phyloP scores from a whole-genome alignment of 2,329 filamentous ascomycete genomes.

The Colletotrichum noveboracense region DNA sequence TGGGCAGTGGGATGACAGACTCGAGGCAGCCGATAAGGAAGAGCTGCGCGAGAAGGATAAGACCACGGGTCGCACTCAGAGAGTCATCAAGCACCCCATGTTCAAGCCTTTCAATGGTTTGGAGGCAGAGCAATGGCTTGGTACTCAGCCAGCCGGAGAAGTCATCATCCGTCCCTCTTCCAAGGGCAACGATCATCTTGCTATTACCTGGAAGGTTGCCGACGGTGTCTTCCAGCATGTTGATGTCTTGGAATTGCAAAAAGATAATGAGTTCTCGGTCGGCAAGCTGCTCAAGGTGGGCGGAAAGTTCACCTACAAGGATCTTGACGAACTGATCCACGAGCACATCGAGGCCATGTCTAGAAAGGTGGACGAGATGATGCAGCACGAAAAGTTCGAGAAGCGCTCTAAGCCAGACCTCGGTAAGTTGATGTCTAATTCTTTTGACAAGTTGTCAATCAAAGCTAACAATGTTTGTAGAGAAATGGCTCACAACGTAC shows the following conservation, averaged over 20 bases:
- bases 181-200: constrained; percentile 93
- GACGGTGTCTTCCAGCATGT: constrained; percentile 98
- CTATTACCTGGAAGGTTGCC: constrained; percentile 97
- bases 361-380: constrained; percentile 96
- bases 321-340: constrained; percentile 96
- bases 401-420: constrained; percentile 74
- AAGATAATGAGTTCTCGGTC: constrained; percentile 95
- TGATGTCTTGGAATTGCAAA: constrained; percentile 94
- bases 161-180: constrained; percentile 95
- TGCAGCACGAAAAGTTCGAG: constrained; percentile 88
- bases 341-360: constrained; percentile 98
- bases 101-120: constrained; percentile 93
- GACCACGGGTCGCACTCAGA: constrained; percentile 81
- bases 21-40: constrained; percentile 83
- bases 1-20: constrained; percentile 85
- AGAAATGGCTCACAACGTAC: constrained; percentile 95
- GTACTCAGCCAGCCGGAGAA: constrained; percentile 84
- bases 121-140: constrained; percentile 92
- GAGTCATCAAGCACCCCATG: constrained; percentile 96
- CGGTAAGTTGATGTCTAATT: constrained; percentile 60
- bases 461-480: constrained; percentile 48
- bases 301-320: constrained; percentile 89
- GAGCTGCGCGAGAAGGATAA: constrained; percentile 86
- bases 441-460: not conserved
- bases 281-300: constrained; percentile 85